A percentile compares a stretch with the other conserved stretches of the same genome.
phyloP scores from a whole-genome alignment of 345 rosid species.

The Lepidium africanum region DNA sequence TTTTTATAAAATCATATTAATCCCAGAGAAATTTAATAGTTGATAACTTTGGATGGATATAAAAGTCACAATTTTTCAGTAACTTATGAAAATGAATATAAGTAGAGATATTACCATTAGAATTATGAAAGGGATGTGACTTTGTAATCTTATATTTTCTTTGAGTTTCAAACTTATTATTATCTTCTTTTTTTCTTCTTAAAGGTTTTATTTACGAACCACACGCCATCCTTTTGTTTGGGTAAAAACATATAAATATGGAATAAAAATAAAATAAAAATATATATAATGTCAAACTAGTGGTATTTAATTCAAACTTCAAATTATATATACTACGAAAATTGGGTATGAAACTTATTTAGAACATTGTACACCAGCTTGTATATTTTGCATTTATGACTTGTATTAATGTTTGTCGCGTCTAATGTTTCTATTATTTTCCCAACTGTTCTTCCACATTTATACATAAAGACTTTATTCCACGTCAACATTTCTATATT shows the following conservation, averaged over 20 bases:
- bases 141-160: background rate
- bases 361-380: conserved; percentile 22
- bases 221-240: conserved; percentile 28
- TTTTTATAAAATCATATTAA: background rate
- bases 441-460: conserved; percentile 1
- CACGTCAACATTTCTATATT: background rate
- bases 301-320: no score
- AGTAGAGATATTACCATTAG: conserved; percentile 12
- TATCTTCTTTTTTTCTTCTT: conserved; percentile 22
- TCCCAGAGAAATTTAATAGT: background rate
- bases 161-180: conserved; percentile 2
- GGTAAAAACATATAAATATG: background rate
- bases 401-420: conserved; percentile 20
- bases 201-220: conserved; percentile 21
- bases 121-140: conserved; percentile 28
- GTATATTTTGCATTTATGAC: conserved; percentile 22
- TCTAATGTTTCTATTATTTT: conserved; percentile 13
- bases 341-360: background rate
- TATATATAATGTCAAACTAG: background rate
- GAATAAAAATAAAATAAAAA: background rate
- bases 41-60: conserved; percentile 10
- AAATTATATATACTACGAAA: background rate
- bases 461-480: background rate
- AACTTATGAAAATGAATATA: conserved; percentile 23
- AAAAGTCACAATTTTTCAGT: conserved; percentile 19